These are phyloP conservation scores for Tetradesmus lagerheimii DNA, from an alignment of 139 green algal genomes.

Conservation along the genomic window DNA sequence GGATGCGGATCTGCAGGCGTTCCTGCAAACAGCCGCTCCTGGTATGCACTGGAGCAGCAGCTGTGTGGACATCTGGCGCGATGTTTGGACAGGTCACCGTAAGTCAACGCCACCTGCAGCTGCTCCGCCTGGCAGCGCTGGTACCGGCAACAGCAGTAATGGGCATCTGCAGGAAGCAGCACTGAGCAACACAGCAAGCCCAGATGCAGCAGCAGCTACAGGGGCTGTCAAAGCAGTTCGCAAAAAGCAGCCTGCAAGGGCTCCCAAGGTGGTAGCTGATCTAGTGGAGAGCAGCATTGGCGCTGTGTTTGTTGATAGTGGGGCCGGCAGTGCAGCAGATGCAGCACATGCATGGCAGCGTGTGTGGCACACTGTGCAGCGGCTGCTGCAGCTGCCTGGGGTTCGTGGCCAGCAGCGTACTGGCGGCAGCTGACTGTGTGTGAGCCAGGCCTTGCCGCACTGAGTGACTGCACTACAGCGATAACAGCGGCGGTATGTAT, in stretches of 20 bases:
- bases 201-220: neutral
- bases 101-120: neutral
- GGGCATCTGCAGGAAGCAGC: neutral
- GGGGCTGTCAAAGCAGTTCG: neutral
- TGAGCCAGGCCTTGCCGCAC: too few relatives aligned
- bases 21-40: neutral
- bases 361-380: slow-evolving; percentile 12
- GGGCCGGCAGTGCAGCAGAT: neutral
- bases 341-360: neutral
- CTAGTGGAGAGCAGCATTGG: slow-evolving; percentile 13
- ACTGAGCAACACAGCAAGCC: neutral
- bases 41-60: neutral
- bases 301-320: slow-evolving; percentile 38
- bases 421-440: neutral
- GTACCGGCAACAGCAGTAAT: neutral
- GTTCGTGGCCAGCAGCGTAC: neutral
- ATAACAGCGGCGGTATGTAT: too few relatives aligned
- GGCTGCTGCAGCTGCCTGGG: neutral
- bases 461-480: too few relatives aligned
- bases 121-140: neutral
- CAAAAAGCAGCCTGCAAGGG: neutral
- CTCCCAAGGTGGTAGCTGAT: slow-evolving; percentile 29
- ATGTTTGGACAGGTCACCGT: neutral
- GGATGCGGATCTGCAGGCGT: neutral
- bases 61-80: neutral